phyloP scores from a whole-genome alignment of 2,329 filamentous ascomycete genomes.

The Ophidiomyces ophidiicola region DNA sequence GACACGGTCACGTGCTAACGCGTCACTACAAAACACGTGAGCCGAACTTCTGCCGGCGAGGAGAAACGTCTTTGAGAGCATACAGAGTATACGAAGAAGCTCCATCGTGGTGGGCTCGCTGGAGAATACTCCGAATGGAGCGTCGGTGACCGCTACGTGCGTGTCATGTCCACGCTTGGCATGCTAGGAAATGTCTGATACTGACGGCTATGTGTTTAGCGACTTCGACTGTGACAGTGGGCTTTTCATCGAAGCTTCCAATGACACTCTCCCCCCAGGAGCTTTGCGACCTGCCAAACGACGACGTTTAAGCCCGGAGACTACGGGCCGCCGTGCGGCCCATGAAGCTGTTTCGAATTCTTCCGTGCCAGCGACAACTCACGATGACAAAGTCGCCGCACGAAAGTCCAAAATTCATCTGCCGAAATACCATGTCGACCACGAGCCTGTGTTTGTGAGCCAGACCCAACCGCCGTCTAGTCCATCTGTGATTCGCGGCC shows the following conservation, averaged over 20 bases:
- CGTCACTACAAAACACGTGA: too few relatives aligned
- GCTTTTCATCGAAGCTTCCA: neutral
- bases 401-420: constrained; percentile 33
- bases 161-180: neutral
- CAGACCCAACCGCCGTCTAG: constrained; percentile 40
- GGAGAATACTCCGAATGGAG: too few relatives aligned
- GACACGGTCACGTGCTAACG: too few relatives aligned
- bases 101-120: too few relatives aligned
- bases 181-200: constrained; percentile 22
- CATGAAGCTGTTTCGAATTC: too few relatives aligned
- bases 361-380: constrained; percentile 3
- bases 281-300: constrained; percentile 26
- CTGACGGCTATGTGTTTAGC: constrained; percentile 21
- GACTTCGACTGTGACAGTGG: constrained; percentile 21
- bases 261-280: constrained; percentile 5
- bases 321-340: neutral
- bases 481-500: constrained; percentile 40
- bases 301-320: constrained; percentile 21
- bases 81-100: too few relatives aligned
- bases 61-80: too few relatives aligned
- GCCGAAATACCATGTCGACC: constrained; percentile 29
- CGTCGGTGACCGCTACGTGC: neutral
- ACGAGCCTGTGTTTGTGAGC: constrained; percentile 37
- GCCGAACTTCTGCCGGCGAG: too few relatives aligned
- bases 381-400: constrained; percentile 14